Conservation (phyloP, 306 rosid genomes). For the Vigna trinervia region DNA sequence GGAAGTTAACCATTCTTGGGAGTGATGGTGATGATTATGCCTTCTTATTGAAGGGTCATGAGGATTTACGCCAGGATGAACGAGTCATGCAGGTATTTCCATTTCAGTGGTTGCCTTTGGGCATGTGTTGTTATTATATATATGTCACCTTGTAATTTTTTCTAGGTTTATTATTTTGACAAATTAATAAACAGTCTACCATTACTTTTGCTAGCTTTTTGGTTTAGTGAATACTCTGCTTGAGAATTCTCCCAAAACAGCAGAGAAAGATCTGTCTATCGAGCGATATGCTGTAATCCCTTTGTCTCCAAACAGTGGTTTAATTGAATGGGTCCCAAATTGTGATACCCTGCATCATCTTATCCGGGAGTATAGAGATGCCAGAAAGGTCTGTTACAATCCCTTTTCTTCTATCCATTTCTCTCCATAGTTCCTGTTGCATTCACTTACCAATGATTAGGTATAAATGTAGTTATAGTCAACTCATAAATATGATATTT, state of each 20-base stretch:
- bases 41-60: conserved; percentile 96
- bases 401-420: conserved; percentile 11
- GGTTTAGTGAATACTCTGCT: conserved; percentile 95
- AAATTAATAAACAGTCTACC: conserved; percentile 30
- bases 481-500: conserved; percentile 18
- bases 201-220: conserved; percentile 71
- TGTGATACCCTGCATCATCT: conserved; percentile 93
- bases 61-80: conserved; percentile 98
- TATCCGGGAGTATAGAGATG: conserved; percentile 91
- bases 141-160: conserved; percentile 11
- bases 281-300: conserved; percentile 92
- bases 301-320: conserved; percentile 94
- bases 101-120: conserved; percentile 21
- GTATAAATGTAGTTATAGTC: conserved; percentile 26
- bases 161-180: conserved; percentile 25
- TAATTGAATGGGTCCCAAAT: conserved; percentile 97
- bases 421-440: background rate
- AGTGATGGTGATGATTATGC: conserved; percentile 96
- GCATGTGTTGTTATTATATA: conserved; percentile 17
- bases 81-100: conserved; percentile 94
- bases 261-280: conserved; percentile 86
- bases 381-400: conserved; percentile 79
- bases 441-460: conserved; percentile 22
- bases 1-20: conserved; percentile 94
- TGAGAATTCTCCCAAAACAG: conserved; percentile 82